Base-by-base conservation (phyloP, 768 basidiomycete species). In the Mycena epipterygia region DNA sequence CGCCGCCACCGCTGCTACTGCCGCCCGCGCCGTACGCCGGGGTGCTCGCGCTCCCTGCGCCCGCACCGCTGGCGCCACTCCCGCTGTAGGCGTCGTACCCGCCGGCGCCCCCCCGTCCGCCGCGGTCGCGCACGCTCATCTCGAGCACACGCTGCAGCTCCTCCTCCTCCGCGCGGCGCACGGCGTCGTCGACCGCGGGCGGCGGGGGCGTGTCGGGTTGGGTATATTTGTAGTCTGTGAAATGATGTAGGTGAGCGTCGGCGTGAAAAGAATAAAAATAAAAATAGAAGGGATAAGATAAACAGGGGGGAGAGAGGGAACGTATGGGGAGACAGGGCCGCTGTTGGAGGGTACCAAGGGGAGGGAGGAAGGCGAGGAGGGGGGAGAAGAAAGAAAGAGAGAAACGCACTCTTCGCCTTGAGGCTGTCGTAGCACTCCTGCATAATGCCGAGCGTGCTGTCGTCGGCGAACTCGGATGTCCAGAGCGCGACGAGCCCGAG, bases 91-190 rank as follows among this genome's bases (percentile, higher is more conserved):
- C 23, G 46, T 12, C 23, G 8, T 27, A 48, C 23, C 23, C 46
- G 23, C 23, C 46, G 46, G n/a, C n/a, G n/a, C n/a, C n/a, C n/a
- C n/a, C n/a, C n/a, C 95, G 87, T 0, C 96, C 96, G 14, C 96
- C 96, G 72, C 92, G 93, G 78, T 98, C 96, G 63, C 92, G 90
- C 83, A 96, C 92, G n/a, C 93, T 95, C 83, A 98, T 91, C 77
- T 97, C 96, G 30, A 99, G 85, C 0, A 92, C 97, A 6, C 96
- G 90, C 76, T 96, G 94, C 2, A 99, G 90, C 74, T 99, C 97
- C 76, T 97, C 97, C 76, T 98, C 97, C 78, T 99, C 97, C 68
- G 89, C 88, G 16, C 95, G 86, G 16, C 94, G 88, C 48, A 90
- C 89, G 16, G 94, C 95, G 70, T 95, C 95, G 70, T 95, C 94